Evolutionary conservation across 2,329 filamentous ascomycete species (phyloP), one percentile per base, ranked within the genome.

Genomic region (Colletotrichum paranaense): DNA sequence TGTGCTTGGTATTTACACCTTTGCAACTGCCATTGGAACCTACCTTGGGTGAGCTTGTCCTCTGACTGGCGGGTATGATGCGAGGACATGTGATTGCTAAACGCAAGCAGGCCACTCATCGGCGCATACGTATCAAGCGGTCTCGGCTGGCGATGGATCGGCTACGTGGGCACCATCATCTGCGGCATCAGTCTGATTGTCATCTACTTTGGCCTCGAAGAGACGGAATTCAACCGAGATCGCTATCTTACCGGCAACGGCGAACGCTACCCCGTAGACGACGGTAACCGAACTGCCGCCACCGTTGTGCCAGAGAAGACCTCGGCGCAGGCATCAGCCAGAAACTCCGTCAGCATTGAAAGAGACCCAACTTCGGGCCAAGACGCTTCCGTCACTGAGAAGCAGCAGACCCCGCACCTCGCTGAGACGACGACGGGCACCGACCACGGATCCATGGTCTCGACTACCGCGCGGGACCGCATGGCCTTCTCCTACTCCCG

Each of bases 61-160:
- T 3, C 26, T 14, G 3, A 24, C 19, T n/a, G 6, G 16, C n/a
- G 46, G 52, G n/a, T 9, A 22, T 6, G 9, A 12, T 14, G 19
- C 5, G 8, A 5, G 11, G 6, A 22, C 3, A 35, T 8, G 4
- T 9, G 19, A 24, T 28, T 55, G 19, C 26, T 56, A 26, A 59
- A 30, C 28, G 12, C 14, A 12, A 9, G 8, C n/a, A 72, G 68
- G 0, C 88, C 88, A 2, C 75, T 90, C 56, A 80, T 90, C 16
- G 87, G 85, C 26, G 86, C 87, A 4, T 88, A 88, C 68, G 84
- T 90, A 35, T 84, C 86, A 1, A 83, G 84, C 71, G 83, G 81
- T 38, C 77, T 88, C 1, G 86, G 85, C 7, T 90, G 88, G 87
- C 83, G 88, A 68, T 89, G 88, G 87, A 87, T 89, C 38, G 87